Evolutionary conservation across 2,329 filamentous ascomycete genomes (phyloP), one percentile per base, ranked within the genome.

Genomic region (Aspergillus chevalieri): DNA sequence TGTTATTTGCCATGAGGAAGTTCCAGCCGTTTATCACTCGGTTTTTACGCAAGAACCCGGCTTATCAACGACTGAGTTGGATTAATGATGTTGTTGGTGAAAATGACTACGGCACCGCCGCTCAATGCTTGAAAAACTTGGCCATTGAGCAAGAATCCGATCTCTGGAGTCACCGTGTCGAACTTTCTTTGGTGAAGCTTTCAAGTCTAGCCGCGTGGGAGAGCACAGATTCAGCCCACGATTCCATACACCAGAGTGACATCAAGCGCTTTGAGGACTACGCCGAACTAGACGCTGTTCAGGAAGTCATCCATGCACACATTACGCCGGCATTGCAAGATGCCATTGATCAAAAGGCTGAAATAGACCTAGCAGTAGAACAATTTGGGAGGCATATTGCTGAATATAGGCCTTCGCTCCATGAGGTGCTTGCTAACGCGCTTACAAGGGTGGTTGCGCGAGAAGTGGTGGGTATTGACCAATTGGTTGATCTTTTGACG

Each of bases 151-250:
- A 83, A 47, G 91, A 96, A 66, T 80, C 82, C 47, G 86, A 91
- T 59, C 72, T 93, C 3, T 97, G 92, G 92, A 89, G 83, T 71
- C 94, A 95, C 74, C 93, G 94, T 68, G 87, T 95, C 30, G 87
- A 97, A 69, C 75, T 97, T 22, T 95, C 89, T 52, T 77, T 98
- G 36, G 87, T 88, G 33, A 97, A 96, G 69, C 78, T 98, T 43
- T 81, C 85, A 14, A 77, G 83, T 47, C 71, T 96, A 56, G 88
- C 88, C 14, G 81, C 83, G 36, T 75, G 68, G 49, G 72, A 75
- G 51, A 63, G 63, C 39, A 56, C 41, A 1, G 47, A 30, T 15
- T 43, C 50, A 12, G 36, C 55, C 26, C 50, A 65, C 50, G 57
- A 64, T 45, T 62, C 70, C 48, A 62, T 66, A 47, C 66, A 76